Evolutionary conservation across 2,329 filamentous ascomycete genomes (phyloP).

Genomic region (Torrubiellomyces zombiae): DNA sequence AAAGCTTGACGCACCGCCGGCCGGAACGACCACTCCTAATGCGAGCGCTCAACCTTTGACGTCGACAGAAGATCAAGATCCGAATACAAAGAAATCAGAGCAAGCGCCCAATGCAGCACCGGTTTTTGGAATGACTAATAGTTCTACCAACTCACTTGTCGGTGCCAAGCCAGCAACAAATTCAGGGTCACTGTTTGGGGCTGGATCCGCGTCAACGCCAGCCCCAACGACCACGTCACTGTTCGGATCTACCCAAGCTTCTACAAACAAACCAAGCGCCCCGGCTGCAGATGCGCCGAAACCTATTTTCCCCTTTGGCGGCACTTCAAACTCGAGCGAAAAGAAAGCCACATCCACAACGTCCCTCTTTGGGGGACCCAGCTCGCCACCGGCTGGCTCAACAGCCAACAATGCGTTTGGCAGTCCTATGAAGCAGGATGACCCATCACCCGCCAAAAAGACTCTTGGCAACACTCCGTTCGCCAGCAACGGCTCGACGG

Average conservation of each 20-base stretch:
- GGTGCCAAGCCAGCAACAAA: conserved; percentile 9
- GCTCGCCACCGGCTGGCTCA: conserved; percentile 14
- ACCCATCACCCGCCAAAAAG: conserved; percentile 20
- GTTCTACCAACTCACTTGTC: conserved; percentile 13
- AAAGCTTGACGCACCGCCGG: conserved; percentile 11
- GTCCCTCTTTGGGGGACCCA: conserved; percentile 21
- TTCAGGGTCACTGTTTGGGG: conserved; percentile 3
- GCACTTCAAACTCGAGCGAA: conserved; percentile 8
- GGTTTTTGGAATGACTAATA: conserved; percentile 4
- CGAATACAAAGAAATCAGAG: no score
- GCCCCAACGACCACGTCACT: conserved; percentile 7
- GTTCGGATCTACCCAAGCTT: conserved; percentile 5
- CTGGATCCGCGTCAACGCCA: conserved; percentile 6
- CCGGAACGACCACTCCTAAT: conserved; percentile 12
- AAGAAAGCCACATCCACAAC: conserved; percentile 14
- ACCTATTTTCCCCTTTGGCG: conserved; percentile 18
- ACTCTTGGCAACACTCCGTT: conserved; percentile 14
- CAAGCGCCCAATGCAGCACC: conserved; percentile 6
- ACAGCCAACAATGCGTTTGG: conserved; percentile 18
- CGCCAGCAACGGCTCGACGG: conserved; percentile 22
- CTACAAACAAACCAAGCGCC: conserved; percentile 8
- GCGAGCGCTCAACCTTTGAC: no score
- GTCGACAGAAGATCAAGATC: no score
- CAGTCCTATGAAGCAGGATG: conserved; percentile 27
- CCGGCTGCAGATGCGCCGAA: conserved; percentile 7